These are phyloP conservation scores for Pelargonium fulgidum DNA, from an alignment of 441 rosid genomes.

Conservation along the genomic window DNA sequence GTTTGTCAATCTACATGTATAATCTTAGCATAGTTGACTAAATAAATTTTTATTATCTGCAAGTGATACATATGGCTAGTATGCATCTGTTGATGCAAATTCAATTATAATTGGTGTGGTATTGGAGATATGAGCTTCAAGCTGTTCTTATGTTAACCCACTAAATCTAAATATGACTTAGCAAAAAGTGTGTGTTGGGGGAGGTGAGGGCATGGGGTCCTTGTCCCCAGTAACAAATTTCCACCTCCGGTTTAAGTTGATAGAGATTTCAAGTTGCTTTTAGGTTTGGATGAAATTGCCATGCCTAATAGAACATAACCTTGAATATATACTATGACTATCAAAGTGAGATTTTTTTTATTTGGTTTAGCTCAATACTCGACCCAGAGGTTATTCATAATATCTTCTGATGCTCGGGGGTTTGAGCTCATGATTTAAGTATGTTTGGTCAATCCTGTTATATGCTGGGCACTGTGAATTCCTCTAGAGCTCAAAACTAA, in stretches of 20 bases:
- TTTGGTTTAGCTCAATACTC: background rate
- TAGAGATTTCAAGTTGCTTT: no score
- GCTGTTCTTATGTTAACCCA: background rate
- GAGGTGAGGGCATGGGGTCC: no score
- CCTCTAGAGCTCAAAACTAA: background rate
- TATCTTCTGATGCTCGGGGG: background rate
- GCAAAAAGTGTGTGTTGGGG: no score
- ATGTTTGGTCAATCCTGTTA: background rate
- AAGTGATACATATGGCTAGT: background rate
- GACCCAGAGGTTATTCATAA: background rate
- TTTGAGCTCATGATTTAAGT: background rate
- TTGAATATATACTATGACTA: background rate
- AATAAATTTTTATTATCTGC: background rate
- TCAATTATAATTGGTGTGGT: background rate
- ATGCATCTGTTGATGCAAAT: background rate
- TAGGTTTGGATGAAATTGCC: no score
- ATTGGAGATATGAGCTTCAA: background rate
- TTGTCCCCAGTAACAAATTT: no score
- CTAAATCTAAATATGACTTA: background rate
- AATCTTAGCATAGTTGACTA: background rate
- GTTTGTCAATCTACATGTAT: slow-evolving; percentile 18
- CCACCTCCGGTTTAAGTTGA: no score
- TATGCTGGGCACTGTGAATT: background rate
- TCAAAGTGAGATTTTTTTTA: background rate
- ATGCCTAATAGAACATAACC: background rate